Evolutionary conservation across 176 grass and related monocot species (phyloP).

Genomic region (Avena insularis): DNA sequence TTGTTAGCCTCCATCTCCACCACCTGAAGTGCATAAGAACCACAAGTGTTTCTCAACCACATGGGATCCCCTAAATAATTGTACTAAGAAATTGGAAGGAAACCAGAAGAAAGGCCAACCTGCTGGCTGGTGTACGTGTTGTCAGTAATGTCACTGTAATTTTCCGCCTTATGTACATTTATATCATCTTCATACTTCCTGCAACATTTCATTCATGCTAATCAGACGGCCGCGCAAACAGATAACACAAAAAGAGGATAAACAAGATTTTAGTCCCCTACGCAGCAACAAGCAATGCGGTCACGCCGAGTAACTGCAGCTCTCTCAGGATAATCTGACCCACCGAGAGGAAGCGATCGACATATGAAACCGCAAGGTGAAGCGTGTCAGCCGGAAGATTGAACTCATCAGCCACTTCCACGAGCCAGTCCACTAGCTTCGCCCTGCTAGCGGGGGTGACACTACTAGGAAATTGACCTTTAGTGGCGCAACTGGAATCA

Average conservation of each 20-base stretch:
- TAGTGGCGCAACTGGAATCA: too few species aligned
- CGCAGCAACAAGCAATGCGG: constrained; percentile 57
- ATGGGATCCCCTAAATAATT: background rate
- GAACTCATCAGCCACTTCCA: constrained; percentile 45
- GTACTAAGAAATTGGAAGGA: constrained; percentile 32
- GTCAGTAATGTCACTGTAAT: constrained; percentile 35
- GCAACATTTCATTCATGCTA: constrained; percentile 29
- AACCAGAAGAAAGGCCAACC: constrained; percentile 28
- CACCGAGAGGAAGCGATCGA: constrained; percentile 57
- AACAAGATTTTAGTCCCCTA: constrained; percentile 38
- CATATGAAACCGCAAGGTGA: constrained; percentile 52
- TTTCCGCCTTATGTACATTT: constrained; percentile 27
- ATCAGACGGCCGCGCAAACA: background rate
- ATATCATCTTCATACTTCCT: constrained; percentile 65
- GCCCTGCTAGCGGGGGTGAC: constrained; percentile 25
- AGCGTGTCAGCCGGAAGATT: constrained; percentile 61
- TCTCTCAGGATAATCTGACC: constrained; percentile 20
- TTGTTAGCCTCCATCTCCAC: constrained; percentile 61
- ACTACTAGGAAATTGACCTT: too few species aligned
- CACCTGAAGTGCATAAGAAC: constrained; percentile 45
- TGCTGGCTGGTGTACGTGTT: constrained; percentile 56
- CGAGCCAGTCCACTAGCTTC: constrained; percentile 60
- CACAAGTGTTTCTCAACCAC: background rate
- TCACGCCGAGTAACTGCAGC: constrained; percentile 49
- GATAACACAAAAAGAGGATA: constrained; percentile 19